These are phyloP conservation scores for Inonotus hispidus DNA, from an alignment of 1,284 basidiomycete genomes.

Conservation along the genomic window DNA sequence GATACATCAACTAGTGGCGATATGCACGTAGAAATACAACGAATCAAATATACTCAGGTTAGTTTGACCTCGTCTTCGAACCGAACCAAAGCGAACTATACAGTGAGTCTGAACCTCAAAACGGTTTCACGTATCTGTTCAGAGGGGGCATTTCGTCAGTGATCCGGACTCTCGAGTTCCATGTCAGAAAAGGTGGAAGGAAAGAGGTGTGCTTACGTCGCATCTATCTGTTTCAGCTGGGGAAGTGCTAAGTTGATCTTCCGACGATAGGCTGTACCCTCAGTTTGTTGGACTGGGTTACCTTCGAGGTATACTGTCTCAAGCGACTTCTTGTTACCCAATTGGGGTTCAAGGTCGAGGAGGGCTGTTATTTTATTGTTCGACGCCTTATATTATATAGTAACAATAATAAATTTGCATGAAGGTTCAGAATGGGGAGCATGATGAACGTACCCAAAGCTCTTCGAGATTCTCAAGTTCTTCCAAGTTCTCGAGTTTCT, in stretches of 20 bases:
- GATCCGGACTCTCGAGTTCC: background rate
- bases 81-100: background rate
- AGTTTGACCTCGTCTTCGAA: background rate
- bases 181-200: background rate
- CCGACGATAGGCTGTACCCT: constrained; percentile 78
- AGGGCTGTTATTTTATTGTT: constrained; percentile 38
- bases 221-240: constrained; percentile 91
- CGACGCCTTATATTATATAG: background rate
- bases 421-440: background rate
- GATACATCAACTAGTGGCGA: background rate
- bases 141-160: background rate
- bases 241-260: constrained; percentile 89
- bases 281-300: constrained; percentile 84
- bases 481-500: constrained; percentile 73
- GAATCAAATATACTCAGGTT: background rate
- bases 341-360: constrained; percentile 61
- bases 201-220: constrained; percentile 63
- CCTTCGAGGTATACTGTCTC: constrained; percentile 93
- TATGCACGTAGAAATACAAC: background rate
- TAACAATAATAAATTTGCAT: background rate
- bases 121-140: background rate
- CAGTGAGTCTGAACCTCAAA: background rate
- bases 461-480: constrained; percentile 80
- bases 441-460: constrained; percentile 71
- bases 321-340: constrained; percentile 63